A percentile compares a stretch with the other conserved stretches of the same genome.
phyloP scores from a whole-genome alignment of 2,329 filamentous ascomycete species.

The Graphilbum sp. region DNA sequence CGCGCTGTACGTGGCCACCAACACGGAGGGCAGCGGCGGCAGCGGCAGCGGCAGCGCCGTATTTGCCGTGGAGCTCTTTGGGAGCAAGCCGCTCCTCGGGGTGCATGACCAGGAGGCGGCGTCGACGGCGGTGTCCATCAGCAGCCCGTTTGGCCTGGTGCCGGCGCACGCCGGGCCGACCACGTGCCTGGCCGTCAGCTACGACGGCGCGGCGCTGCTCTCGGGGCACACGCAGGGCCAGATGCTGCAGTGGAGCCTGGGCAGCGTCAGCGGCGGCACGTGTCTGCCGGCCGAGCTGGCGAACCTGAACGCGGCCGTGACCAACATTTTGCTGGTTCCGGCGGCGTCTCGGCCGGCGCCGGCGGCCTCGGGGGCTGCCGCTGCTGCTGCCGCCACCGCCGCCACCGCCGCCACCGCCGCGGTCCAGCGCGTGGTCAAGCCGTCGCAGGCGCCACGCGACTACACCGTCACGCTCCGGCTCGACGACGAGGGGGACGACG shows the following conservation, averaged over 20 bases:
- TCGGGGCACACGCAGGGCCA: slow-evolving; percentile 72
- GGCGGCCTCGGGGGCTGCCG: too few species aligned
- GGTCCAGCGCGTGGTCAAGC: slow-evolving; percentile 55
- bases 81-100: slow-evolving; percentile 37
- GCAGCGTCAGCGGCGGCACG: slow-evolving; percentile 21
- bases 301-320: slow-evolving; percentile 66
- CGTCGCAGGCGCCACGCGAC: slow-evolving; percentile 48
- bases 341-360: not conserved
- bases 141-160: slow-evolving; percentile 35
- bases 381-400: not conserved
- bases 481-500: slow-evolving; percentile 23
- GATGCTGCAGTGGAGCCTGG: slow-evolving; percentile 66
- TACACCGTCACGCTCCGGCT: slow-evolving; percentile 54
- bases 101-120: slow-evolving; percentile 33
- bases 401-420: slow-evolving; percentile 6
- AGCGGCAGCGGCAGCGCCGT: slow-evolving; percentile 23
- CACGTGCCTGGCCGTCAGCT: slow-evolving; percentile 55
- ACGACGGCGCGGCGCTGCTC: slow-evolving; percentile 65
- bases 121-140: slow-evolving; percentile 39
- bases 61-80: slow-evolving; percentile 60
- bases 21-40: slow-evolving; percentile 39
- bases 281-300: slow-evolving; percentile 39
- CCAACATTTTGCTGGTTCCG: slow-evolving; percentile 60
- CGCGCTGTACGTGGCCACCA: slow-evolving; percentile 65
- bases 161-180: slow-evolving; percentile 49